Evolutionary conservation across 2,329 filamentous ascomycete genomes (phyloP), one percentile per base, ranked within the genome.

Genomic region (Hypoxylon sp.): DNA sequence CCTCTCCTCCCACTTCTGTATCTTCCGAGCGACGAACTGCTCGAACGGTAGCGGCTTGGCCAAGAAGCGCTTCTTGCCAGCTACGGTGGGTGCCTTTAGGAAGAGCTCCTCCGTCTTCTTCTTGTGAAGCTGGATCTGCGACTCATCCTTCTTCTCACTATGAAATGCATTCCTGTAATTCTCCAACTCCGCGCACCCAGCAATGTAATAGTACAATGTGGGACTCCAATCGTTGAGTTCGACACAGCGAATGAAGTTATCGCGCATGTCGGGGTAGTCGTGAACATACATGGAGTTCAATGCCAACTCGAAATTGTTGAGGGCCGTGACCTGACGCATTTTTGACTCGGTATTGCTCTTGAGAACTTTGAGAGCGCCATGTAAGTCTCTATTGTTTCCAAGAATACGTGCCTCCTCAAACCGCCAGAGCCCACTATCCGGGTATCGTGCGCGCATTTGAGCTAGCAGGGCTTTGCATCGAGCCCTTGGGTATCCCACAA

Each of bases 191-290:
- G 91, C 90, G 11, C 86, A 85, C 6, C 90, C 96, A 1, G 92
- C 91, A 69, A 97, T 91, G 79, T 94, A 98, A 76, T 93, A 93
- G 80, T 99, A 98, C 55, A 98, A 78, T 0, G 90, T 89, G 54
- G 93, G 93, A 59, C 91, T 94, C 96, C 96, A 98, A 71, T 92
- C 92, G 78, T 97, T 97, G 58, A 96, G 84, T 57, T 92, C 89
- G 9, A 92, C 82, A 69, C 92, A 94, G 69, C 86, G 76, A 40
- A 94, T 78, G 78, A 97, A 98, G 0, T 88, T 85, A 60, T 90
- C 84, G 2, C 92, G 87, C 78, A 92, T 93, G 3, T 89, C 83
- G 6, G 87, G 78, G 81, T 95, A 97, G 67, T 90, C 84, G 76
- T 96, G 92, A 16, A 90, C 79, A 73, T 91, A 94, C 87, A 97